phyloP scores from a whole-genome alignment of 2,329 filamentous ascomycete species.

The Calonectria naviculata region DNA sequence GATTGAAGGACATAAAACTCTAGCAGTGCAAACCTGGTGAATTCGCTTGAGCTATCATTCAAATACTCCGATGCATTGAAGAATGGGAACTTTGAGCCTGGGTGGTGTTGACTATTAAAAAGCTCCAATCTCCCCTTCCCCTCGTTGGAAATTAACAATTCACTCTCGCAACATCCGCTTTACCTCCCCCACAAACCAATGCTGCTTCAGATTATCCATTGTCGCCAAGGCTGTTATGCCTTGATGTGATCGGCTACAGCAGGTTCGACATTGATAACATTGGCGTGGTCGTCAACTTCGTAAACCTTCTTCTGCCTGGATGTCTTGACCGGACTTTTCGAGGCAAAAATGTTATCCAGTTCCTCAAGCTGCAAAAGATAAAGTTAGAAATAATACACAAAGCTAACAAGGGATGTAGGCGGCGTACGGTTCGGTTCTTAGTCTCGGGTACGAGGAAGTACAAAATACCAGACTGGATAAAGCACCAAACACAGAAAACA shows the following conservation, averaged over 20 bases:
- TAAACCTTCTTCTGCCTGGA: slow-evolving; percentile 35
- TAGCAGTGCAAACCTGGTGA: not conserved
- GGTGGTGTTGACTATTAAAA: not conserved
- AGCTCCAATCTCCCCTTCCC: not conserved
- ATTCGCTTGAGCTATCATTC: not conserved
- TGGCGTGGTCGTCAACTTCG: slow-evolving; percentile 29
- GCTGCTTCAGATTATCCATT: no score
- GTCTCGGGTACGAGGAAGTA: slow-evolving; percentile 65
- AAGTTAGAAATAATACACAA: not conserved
- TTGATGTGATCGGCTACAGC: not conserved
- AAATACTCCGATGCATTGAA: not conserved
- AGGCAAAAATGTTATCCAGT: slow-evolving; percentile 36
- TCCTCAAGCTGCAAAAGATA: slow-evolving; percentile 32
- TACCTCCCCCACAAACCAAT: not conserved
- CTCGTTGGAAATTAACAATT: not conserved
- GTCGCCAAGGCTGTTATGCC: not conserved
- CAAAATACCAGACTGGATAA: slow-evolving; percentile 52
- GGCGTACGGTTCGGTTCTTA: slow-evolving; percentile 54
- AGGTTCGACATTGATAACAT: slow-evolving; percentile 33
- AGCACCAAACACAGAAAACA: slow-evolving; percentile 58
- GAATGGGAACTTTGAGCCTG: no score
- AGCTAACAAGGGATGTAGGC: not conserved
- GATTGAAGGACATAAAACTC: no score
- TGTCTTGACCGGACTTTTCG: slow-evolving; percentile 31
- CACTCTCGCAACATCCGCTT: not conserved